Percentiles rank a stretch among this genome's conserved stretches.
Evolutionary conservation across 371 early-diverging fungal species (phyloP).

Genomic region (Mucor ambiguus): DNA sequence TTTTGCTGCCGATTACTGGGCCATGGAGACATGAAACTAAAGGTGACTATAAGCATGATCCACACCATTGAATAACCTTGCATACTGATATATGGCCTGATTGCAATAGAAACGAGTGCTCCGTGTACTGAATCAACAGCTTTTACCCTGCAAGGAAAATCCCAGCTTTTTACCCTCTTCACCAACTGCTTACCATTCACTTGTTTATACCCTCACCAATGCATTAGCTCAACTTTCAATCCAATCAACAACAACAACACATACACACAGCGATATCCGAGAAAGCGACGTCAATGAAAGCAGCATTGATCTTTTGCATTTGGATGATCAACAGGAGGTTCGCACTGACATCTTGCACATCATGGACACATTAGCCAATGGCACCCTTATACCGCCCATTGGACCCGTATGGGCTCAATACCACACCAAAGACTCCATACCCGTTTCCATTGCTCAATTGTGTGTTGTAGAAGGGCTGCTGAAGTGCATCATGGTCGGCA

Average conservation of each 20-base stretch:
- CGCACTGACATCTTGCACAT: slow-evolving; percentile 28
- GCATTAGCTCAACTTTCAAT: slow-evolving; percentile 26
- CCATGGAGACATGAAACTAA: slow-evolving; percentile 31
- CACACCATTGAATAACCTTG: too few species aligned
- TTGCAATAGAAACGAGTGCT: slow-evolving; percentile 36
- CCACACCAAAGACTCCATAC: background rate
- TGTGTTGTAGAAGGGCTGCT: slow-evolving; percentile 41
- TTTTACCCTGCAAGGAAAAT: slow-evolving; percentile 31
- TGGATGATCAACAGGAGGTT: slow-evolving; percentile 15
- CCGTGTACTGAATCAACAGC: slow-evolving; percentile 26
- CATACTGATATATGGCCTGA: background rate
- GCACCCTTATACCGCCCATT: slow-evolving; percentile 30
- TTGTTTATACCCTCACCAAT: slow-evolving; percentile 47
- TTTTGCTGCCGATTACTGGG: slow-evolving; percentile 46
- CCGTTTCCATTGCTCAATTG: slow-evolving; percentile 21
- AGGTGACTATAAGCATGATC: slow-evolving; percentile 24
- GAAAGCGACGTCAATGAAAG: background rate
- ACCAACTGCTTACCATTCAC: slow-evolving; percentile 40
- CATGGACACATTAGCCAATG: slow-evolving; percentile 35
- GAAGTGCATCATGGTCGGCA: slow-evolving; percentile 29
- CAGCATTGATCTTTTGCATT: background rate
- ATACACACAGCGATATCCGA: background rate
- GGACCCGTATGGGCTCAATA: slow-evolving; percentile 31
- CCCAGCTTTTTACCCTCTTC: slow-evolving; percentile 41
- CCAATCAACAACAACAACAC: background rate